Evolutionary conservation across 768 basidiomycete species (phyloP), one percentile per base, ranked within the genome.

Genomic region (Baorangia bicolor): DNA sequence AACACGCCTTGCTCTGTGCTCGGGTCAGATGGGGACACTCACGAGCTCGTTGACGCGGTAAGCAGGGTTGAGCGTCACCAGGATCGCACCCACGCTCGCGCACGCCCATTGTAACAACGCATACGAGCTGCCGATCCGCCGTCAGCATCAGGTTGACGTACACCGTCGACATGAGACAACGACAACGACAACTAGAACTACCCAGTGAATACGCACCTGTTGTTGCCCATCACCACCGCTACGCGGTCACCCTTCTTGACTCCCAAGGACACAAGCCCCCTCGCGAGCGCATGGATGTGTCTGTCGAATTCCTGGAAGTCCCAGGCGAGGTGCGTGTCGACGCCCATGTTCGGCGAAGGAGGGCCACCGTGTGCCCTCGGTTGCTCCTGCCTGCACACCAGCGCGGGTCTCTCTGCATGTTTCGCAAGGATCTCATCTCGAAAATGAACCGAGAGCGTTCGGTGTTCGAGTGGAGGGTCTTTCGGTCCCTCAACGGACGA

Each of bases 21-120:
- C 37, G 39, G 27, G 18, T 27, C 33, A 35, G 20, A 49, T 11
- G 31, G 13, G 37, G 16, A 18, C 43, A 74, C 80, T 49, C 56
- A 90, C 89, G 48, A 93, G 76, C 65, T 94, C 91, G 33, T 79
- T 76, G 7, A 84, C 60, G 27, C 86, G 82, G 66, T 90, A 92
- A 0, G 90, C 88, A 3, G 91, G 92, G 61, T 94, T 94, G 43
- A 93, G 77, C 9, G 91, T 92, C 21, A 89, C 90, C 34, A 92
- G 71, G 51, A 92, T 84, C 13, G 88, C 90, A n/a, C 91, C 91
- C 55, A 92, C 79, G 47, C 82, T 83, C n/a, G 90, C 88, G 55
- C 87, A 89, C 4, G 91, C 91, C 91, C 90, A 92, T 62, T 94
- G 91, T 23, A 92, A 72, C 74, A 81, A 77, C 0, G 90, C 90